phyloP scores from a whole-genome alignment of 148 eudicot species.

The Dianthus caryophyllus region DNA sequence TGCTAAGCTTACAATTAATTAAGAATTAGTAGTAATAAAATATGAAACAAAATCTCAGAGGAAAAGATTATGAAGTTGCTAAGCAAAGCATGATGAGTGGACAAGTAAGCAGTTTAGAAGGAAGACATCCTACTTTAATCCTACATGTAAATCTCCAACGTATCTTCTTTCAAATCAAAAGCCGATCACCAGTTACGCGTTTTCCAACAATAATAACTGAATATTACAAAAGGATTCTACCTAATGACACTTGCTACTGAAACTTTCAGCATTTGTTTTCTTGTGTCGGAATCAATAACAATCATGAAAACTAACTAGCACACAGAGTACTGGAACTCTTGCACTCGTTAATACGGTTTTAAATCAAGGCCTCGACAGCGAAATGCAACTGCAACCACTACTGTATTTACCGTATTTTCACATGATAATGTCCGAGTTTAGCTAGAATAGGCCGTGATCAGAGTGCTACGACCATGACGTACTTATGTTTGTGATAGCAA shows the following conservation, averaged over 20 bases:
- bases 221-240: constrained; percentile 10
- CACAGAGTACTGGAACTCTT: too few species aligned
- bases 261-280: not conserved
- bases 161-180: not conserved
- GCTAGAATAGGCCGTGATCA: too few species aligned
- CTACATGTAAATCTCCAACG: not conserved
- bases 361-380: too few species aligned
- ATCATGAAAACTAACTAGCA: too few species aligned
- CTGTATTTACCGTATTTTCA: too few species aligned
- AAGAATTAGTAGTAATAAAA: constrained; percentile 17
- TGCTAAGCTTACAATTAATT: constrained; percentile 16
- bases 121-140: constrained; percentile 8
- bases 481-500: too few species aligned
- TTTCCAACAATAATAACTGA: constrained; percentile 13
- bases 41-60: constrained; percentile 17
- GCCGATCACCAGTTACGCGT: constrained; percentile 4
- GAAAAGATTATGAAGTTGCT: constrained; percentile 5
- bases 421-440: too few species aligned
- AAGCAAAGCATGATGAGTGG: constrained; percentile 1
- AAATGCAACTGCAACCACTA: too few species aligned
- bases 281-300: not conserved
- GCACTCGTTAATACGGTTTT: too few species aligned
- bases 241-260: not conserved
- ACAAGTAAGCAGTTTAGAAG: constrained; percentile 7
- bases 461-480: too few species aligned